These are phyloP conservation scores for Quercus tomentella DNA, from an alignment of 331 rosid species.

Conservation along the genomic window DNA sequence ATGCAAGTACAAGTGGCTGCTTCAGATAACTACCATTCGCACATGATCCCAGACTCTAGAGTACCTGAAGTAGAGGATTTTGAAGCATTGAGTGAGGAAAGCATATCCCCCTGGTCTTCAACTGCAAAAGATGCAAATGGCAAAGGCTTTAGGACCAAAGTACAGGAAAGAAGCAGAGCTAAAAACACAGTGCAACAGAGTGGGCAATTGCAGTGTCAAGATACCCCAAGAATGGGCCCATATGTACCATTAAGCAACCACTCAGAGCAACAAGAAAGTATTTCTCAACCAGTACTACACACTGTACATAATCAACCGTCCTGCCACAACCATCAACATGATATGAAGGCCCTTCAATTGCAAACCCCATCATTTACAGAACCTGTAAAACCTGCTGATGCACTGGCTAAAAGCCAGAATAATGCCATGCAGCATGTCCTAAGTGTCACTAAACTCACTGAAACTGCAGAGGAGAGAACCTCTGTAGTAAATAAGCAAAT, in stretches of 20 bases:
- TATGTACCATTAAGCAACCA: slow-evolving; percentile 30
- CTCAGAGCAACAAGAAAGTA: slow-evolving; percentile 28
- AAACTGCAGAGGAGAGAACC: slow-evolving; percentile 21
- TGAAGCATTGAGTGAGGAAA: slow-evolving; percentile 49
- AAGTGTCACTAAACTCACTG: slow-evolving; percentile 23
- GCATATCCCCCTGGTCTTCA: slow-evolving; percentile 47
- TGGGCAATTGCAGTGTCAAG: slow-evolving; percentile 28
- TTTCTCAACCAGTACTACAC: slow-evolving; percentile 25
- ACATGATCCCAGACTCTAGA: slow-evolving; percentile 22
- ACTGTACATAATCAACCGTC: slow-evolving; percentile 28
- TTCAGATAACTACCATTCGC: slow-evolving; percentile 31
- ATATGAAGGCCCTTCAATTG: slow-evolving; percentile 24
- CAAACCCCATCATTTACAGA: slow-evolving; percentile 28
- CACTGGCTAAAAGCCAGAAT: slow-evolving; percentile 26
- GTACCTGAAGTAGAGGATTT: slow-evolving; percentile 31
- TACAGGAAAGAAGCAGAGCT: slow-evolving; percentile 26
- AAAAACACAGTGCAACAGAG: slow-evolving; percentile 29
- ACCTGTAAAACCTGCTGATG: slow-evolving; percentile 21
- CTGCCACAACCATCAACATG: slow-evolving; percentile 23
- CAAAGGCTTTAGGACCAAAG: slow-evolving; percentile 31
- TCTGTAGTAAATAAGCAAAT: slow-evolving; percentile 27
- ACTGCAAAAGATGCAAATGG: slow-evolving; percentile 28
- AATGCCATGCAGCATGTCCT: slow-evolving; percentile 19
- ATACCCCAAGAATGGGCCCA: slow-evolving; percentile 31
- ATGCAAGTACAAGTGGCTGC: slow-evolving; percentile 34